These are phyloP conservation scores for Spinellus fusiger DNA, from an alignment of 192 early-diverging fungal genomes.

Conservation along the genomic window DNA sequence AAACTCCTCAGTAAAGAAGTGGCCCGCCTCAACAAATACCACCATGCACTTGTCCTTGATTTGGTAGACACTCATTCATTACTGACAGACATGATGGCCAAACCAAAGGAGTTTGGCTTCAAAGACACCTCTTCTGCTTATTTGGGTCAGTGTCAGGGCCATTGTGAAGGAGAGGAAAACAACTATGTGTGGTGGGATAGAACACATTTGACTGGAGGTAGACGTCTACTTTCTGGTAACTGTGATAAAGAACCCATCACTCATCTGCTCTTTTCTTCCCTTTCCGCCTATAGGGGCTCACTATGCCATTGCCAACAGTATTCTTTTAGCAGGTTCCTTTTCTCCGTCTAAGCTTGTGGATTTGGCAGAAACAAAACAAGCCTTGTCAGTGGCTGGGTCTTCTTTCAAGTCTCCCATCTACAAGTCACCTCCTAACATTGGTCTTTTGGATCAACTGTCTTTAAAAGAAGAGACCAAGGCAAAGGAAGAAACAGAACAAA, in stretches of 20 bases:
- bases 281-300: conserved; percentile 17
- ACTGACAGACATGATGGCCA: conserved; percentile 11
- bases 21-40: conserved; percentile 8
- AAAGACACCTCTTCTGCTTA: conserved; percentile 17
- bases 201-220: conserved; percentile 31
- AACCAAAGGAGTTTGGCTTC: conserved; percentile 22
- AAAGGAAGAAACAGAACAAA: not conserved
- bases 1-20: conserved; percentile 5
- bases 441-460: not conserved
- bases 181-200: conserved; percentile 35
- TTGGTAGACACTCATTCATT: conserved; percentile 16
- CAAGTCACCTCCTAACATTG: conserved; percentile 3
- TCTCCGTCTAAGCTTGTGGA: not conserved
- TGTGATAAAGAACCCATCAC: not conserved
- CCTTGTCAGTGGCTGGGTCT: not conserved
- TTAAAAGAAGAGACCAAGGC: conserved; percentile 1
- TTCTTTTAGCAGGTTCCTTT: conserved; percentile 14
- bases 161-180: conserved; percentile 17
- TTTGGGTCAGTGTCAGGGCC: conserved; percentile 28
- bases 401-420: conserved; percentile 3
- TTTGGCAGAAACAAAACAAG: not conserved
- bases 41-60: conserved; percentile 12
- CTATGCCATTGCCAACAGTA: conserved; percentile 24
- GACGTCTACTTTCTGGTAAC: not conserved
- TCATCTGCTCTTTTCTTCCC: not conserved